phyloP scores from a whole-genome alignment of 768 basidiomycete species.

The Suillus alpinus region DNA sequence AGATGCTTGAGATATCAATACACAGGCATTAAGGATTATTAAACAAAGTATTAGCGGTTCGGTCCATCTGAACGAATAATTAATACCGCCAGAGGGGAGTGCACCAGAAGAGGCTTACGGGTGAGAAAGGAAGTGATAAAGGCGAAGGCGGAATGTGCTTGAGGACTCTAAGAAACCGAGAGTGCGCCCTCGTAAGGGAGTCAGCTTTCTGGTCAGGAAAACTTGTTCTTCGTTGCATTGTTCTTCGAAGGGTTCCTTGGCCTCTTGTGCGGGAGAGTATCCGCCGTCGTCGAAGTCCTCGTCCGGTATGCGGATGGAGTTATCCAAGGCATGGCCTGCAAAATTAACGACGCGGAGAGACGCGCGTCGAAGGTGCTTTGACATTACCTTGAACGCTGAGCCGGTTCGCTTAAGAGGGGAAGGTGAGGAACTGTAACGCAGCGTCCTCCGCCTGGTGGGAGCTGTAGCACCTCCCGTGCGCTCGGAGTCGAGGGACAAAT shows the following conservation, averaged over 20 bases:
- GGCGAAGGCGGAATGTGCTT: constrained; percentile 57
- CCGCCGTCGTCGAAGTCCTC: constrained; percentile 35
- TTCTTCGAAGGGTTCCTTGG: constrained; percentile 34
- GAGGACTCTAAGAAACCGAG: constrained; percentile 73
- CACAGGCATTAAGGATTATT: constrained; percentile 80
- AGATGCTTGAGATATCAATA: constrained; percentile 80
- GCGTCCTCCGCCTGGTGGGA: constrained; percentile 33
- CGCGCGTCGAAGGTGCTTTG: constrained; percentile 55
- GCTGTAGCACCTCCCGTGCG: constrained; percentile 39
- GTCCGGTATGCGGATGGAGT: constrained; percentile 55
- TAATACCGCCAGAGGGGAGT: constrained; percentile 1
- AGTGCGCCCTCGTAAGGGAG: constrained; percentile 73
- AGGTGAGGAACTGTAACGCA: constrained; percentile 51
- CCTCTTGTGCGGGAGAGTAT: constrained; percentile 29
- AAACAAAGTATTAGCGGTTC: constrained; percentile 82
- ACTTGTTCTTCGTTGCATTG: constrained; percentile 18
- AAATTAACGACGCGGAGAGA: constrained; percentile 84
- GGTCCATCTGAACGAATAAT: constrained; percentile 57
- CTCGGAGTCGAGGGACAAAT: constrained; percentile 45
- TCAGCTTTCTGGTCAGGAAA: constrained; percentile 41
- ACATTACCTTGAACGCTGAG: constrained; percentile 55
- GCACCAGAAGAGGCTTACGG: constrained; percentile 48
- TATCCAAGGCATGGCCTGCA: constrained; percentile 56
- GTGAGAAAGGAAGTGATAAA: constrained; percentile 69
- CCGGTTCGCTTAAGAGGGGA: constrained; percentile 64